Percentiles rank a stretch among this genome's conserved stretches.
Evolutionary conservation across 345 rosid species (phyloP).

Genomic region (Nephelium lappaceum): DNA sequence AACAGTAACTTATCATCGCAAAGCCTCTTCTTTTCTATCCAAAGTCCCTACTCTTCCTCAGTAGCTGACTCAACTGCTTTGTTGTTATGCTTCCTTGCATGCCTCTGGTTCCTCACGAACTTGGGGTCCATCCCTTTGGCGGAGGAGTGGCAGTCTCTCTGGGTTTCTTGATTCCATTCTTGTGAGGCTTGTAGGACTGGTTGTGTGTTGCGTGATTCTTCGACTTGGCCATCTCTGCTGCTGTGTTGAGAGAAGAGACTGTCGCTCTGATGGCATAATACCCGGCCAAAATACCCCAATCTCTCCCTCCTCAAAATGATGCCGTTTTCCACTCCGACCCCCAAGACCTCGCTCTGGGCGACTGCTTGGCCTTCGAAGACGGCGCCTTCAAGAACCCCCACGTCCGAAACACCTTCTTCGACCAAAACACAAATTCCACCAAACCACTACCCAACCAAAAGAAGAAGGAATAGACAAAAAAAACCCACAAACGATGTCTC

Average conservation of each 20-base stretch:
- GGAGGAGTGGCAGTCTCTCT: conserved; percentile 83
- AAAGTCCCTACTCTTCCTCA: conserved; percentile 33
- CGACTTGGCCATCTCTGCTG: conserved; percentile 93
- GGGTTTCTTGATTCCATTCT: conserved; percentile 99
- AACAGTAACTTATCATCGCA: not conserved
- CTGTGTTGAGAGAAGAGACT: not conserved
- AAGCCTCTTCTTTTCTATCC: not conserved
- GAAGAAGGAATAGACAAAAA: conserved; percentile 17
- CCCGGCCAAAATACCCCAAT: conserved; percentile 30
- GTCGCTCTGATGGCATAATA: conserved; percentile 2
- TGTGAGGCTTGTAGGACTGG: conserved; percentile 95
- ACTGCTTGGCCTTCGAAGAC: conserved; percentile 87
- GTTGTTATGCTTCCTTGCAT: conserved; percentile 93
- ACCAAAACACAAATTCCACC: not conserved
- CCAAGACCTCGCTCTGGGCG: conserved; percentile 67
- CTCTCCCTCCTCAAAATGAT: conserved; percentile 37
- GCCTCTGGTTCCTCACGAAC: conserved; percentile 99
- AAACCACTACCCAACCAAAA: not conserved
- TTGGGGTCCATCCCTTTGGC: conserved; percentile 99
- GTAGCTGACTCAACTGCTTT: conserved; percentile 44
- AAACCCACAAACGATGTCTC: conserved; percentile 33
- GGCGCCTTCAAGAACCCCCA: conserved; percentile 81
- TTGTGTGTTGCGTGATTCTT: conserved; percentile 99
- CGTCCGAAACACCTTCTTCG: conserved; percentile 34
- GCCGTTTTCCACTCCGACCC: conserved; percentile 15